Evolutionary conservation across 306 rosid genomes (phyloP).

Genomic region (Rubus idaeus): DNA sequence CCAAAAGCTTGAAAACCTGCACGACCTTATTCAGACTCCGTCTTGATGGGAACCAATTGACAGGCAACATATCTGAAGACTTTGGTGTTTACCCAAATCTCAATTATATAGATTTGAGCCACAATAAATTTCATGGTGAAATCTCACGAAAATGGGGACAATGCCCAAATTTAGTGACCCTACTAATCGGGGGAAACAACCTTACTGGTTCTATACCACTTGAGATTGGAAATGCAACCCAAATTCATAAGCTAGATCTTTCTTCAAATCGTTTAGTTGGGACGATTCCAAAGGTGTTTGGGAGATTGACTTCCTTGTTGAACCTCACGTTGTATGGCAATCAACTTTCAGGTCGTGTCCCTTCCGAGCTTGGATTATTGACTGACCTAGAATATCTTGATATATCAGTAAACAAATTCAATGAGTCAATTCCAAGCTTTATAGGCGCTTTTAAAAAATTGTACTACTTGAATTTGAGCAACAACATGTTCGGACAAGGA

Average conservation of each 20-base stretch:
- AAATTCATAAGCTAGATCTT: neutral
- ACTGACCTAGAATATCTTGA: conserved; percentile 20
- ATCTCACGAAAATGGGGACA: conserved; percentile 29
- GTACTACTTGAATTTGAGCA: neutral
- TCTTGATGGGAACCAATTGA: conserved; percentile 32
- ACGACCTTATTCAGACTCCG: neutral
- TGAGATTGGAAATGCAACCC: conserved; percentile 26
- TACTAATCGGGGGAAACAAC: conserved; percentile 32
- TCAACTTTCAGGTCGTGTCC: conserved; percentile 6
- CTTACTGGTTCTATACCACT: conserved; percentile 28
- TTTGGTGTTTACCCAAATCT: conserved; percentile 36
- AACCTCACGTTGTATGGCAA: neutral
- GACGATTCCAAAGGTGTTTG: conserved; percentile 16
- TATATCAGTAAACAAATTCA: conserved; percentile 19
- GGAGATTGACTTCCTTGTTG: neutral
- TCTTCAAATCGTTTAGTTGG: conserved; percentile 1
- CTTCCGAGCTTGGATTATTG: conserved; percentile 14
- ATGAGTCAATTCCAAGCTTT: conserved; percentile 19
- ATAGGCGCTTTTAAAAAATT: conserved; percentile 24
- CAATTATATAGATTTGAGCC: conserved; percentile 34
- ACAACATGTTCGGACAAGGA: neutral
- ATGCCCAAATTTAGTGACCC: conserved; percentile 27
- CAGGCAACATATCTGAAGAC: conserved; percentile 36
- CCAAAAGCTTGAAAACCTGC: conserved; percentile 35
- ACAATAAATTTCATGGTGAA: conserved; percentile 35